A percentile compares a stretch with the other conserved stretches of the same genome.
phyloP scores from a whole-genome alignment of 129 eudicot species.

The Scalesia atractyloides region DNA sequence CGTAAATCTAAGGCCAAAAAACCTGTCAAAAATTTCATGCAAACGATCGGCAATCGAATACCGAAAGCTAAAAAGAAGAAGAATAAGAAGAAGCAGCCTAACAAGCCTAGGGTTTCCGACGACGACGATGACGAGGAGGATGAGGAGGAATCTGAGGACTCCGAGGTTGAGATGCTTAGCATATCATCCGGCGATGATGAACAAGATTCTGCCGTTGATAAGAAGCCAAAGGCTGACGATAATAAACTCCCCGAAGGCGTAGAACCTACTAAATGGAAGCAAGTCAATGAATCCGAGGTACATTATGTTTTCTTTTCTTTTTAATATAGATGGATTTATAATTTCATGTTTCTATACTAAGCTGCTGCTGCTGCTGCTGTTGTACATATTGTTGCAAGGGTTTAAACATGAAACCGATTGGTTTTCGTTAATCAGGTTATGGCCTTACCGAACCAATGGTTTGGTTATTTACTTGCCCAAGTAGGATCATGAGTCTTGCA shows the following conservation, averaged over 20 bases:
- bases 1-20: slow-evolving; percentile 47
- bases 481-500: too few species aligned
- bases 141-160: slow-evolving; percentile 62
- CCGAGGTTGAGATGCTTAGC: slow-evolving; percentile 88
- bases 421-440: too few species aligned
- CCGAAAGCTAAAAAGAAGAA: slow-evolving; percentile 22
- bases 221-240: slow-evolving; percentile 47
- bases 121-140: too few species aligned
- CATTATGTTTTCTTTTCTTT: too few species aligned
- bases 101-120: slow-evolving; percentile 20
- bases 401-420: too few species aligned
- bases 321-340: too few species aligned
- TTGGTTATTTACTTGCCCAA: too few species aligned
- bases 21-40: slow-evolving; percentile 72
- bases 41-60: slow-evolving; percentile 48
- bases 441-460: too few species aligned
- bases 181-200: slow-evolving; percentile 88
- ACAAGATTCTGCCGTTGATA: slow-evolving; percentile 46
- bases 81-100: background rate
- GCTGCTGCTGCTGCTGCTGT: background rate
- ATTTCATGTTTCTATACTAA: background rate
- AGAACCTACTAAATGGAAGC: slow-evolving; percentile 89
- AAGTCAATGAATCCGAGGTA: slow-evolving; percentile 86
- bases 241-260: slow-evolving; percentile 53
- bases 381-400: too few species aligned